phyloP scores from a whole-genome alignment of 768 basidiomycete species.

The Chalciporus chontae region DNA sequence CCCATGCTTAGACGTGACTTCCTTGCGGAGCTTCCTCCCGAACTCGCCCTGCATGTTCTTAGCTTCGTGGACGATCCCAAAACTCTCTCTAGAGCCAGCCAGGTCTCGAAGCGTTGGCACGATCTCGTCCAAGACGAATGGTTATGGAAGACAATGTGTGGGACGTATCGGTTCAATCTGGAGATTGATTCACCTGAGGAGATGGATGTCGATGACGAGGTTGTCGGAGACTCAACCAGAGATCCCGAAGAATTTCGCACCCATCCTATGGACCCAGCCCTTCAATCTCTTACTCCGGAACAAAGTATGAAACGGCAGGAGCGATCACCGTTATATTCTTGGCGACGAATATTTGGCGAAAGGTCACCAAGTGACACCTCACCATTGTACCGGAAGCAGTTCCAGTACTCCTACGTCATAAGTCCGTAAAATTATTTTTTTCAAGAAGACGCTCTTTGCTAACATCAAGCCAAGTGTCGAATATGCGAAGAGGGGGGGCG shows the following conservation, averaged over 20 bases:
- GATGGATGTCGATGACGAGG: conserved; percentile 25
- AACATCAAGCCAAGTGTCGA: conserved; percentile 49
- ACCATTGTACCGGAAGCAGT: conserved; percentile 61
- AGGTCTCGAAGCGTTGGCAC: conserved; percentile 73
- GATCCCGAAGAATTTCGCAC: conserved; percentile 33
- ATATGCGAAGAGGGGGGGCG: conserved; percentile 76
- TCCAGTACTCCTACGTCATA: conserved; percentile 68
- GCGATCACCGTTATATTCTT: conserved; percentile 21
- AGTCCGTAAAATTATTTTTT: conserved; percentile 40
- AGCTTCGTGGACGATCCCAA: conserved; percentile 71
- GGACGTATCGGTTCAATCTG: conserved; percentile 45
- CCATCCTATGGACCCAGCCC: conserved; percentile 39
- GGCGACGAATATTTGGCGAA: conserved; percentile 17
- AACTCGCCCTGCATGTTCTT: conserved; percentile 74
- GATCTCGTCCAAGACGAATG: conserved; percentile 67
- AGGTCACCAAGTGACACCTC: conserved; percentile 1
- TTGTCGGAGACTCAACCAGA: conserved; percentile 30
- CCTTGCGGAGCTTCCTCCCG: conserved; percentile 53
- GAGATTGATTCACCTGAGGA: conserved; percentile 20
- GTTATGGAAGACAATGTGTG: conserved; percentile 79
- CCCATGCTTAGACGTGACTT: conserved; percentile 66
- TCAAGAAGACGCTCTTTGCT: not conserved
- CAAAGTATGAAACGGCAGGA: conserved; percentile 29
- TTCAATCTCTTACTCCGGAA: conserved; percentile 36
- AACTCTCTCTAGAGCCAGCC: conserved; percentile 63